A percentile compares a stretch with the other conserved stretches of the same genome.
phyloP scores from a whole-genome alignment of 2,329 filamentous ascomycete species.

The Diaporthe sp. region DNA sequence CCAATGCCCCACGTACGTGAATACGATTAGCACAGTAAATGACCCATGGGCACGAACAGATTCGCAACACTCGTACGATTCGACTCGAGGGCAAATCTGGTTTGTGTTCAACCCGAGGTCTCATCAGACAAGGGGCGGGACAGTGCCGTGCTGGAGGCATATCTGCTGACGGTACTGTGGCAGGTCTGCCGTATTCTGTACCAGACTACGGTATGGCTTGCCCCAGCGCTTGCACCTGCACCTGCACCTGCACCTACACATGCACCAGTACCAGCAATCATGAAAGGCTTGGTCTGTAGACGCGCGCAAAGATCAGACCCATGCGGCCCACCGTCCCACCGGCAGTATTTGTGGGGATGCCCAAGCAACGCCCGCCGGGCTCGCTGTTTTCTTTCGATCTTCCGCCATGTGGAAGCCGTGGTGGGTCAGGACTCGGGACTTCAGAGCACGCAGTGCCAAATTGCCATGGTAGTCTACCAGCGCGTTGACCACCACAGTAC shows the following conservation, averaged over 20 bases:
- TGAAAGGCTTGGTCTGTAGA: constrained; percentile 9
- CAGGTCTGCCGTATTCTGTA: not conserved
- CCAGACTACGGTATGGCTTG: not conserved
- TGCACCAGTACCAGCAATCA: constrained; percentile 17
- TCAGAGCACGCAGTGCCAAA: not conserved
- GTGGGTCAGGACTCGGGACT: constrained; percentile 2
- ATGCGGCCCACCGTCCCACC: constrained; percentile 32
- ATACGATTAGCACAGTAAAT: constrained; percentile 14
- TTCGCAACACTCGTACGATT: constrained; percentile 33
- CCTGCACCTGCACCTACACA: not conserved
- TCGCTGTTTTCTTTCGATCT: constrained; percentile 10
- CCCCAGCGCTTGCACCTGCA: not conserved
- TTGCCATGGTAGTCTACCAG: not conserved
- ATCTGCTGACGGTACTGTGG: constrained; percentile 9
- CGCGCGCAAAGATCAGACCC: constrained; percentile 32
- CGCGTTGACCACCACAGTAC: not conserved
- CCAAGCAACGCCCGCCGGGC: constrained; percentile 7
- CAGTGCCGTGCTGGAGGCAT: constrained; percentile 16
- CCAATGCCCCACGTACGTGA: constrained; percentile 26
- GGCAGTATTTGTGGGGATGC: constrained; percentile 19
- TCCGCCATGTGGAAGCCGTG: constrained; percentile 18
- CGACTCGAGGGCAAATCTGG: constrained; percentile 10
- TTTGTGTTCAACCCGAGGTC: constrained; percentile 10
- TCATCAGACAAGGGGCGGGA: constrained; percentile 13
- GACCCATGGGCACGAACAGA: constrained; percentile 8